phyloP scores from a whole-genome alignment of 495 filamentous ascomycete species.

The Trichocladium uniseriatum region DNA sequence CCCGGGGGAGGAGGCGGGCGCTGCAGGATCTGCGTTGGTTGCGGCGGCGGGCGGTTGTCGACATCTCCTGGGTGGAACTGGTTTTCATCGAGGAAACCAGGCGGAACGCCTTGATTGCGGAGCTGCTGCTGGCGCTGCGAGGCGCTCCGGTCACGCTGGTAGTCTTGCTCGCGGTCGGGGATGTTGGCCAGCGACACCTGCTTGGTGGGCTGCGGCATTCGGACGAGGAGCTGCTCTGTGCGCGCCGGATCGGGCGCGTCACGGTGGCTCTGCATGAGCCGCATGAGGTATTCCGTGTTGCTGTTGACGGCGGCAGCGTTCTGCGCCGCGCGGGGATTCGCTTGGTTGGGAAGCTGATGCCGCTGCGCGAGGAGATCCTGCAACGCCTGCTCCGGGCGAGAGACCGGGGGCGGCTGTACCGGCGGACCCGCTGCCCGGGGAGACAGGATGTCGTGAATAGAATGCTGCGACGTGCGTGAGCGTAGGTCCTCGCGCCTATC shows the following conservation, averaged over 20 bases:
- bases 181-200: conserved; percentile 21
- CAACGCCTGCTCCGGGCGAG: conserved; percentile 43
- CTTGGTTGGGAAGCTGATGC: conserved; percentile 33
- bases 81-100: conserved; percentile 35
- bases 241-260: conserved; percentile 35
- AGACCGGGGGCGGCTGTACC: conserved; percentile 27
- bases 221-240: conserved; percentile 29
- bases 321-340: conserved; percentile 27
- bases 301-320: conserved; percentile 34
- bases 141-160: conserved; percentile 28
- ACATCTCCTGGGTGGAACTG: conserved; percentile 35
- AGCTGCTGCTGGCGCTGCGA: conserved; percentile 26
- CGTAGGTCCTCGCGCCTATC: conserved; percentile 35
- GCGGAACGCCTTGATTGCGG: conserved; percentile 18
- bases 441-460: conserved; percentile 36
- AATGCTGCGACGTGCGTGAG: conserved; percentile 16
- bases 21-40: conserved; percentile 47
- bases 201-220: conserved; percentile 26
- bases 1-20: conserved; percentile 45
- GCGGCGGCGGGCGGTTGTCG: conserved; percentile 26
- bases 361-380: conserved; percentile 47
- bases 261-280: conserved; percentile 43
- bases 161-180: conserved; percentile 36
- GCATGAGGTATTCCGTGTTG: conserved; percentile 48
- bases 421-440: conserved; percentile 32